phyloP scores from a whole-genome alignment of 1,139 yeast species.

The Suhomyces bolitotheri region DNA sequence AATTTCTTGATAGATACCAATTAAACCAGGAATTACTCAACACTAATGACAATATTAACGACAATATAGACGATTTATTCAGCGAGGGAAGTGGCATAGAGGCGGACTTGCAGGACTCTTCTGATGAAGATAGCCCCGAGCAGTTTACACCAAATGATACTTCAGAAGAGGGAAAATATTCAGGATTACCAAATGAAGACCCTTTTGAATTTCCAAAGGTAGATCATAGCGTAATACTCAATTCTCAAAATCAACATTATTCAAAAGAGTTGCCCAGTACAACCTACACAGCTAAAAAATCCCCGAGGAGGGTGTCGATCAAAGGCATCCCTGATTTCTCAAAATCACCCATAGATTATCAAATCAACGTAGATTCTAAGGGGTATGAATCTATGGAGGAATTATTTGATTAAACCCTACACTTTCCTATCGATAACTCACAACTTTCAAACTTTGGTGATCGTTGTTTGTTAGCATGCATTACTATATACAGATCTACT shows the following conservation, averaged over 20 bases:
- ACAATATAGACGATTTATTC: slow-evolving; percentile 20
- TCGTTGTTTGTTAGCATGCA: slow-evolving; percentile 1
- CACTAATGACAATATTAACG: neutral
- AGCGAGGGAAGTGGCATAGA: slow-evolving; percentile 13
- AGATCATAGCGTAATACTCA: slow-evolving; percentile 2
- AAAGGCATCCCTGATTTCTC: slow-evolving; percentile 6
- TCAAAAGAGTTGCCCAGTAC: too few relatives aligned
- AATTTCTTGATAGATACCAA: slow-evolving; percentile 7
- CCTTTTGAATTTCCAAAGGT: slow-evolving; percentile 7
- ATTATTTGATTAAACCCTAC: slow-evolving; percentile 16
- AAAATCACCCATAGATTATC: slow-evolving; percentile 7
- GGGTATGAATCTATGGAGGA: slow-evolving; percentile 27
- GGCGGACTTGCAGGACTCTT: slow-evolving; percentile 6
- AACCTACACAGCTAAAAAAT: too few relatives aligned
- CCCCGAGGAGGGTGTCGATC: slow-evolving; percentile 3
- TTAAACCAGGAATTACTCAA: slow-evolving; percentile 1
- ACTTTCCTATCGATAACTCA: too few relatives aligned
- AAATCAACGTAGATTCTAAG: slow-evolving; percentile 9
- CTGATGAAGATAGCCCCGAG: neutral
- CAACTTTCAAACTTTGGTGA: too few relatives aligned
- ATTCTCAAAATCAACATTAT: neutral
- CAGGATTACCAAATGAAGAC: neutral
- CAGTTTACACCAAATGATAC: neutral
- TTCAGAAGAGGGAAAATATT: neutral
- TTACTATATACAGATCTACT: slow-evolving; percentile 5